Conservation (phyloP, 2,329 filamentous ascomycete genomes). For the Stachybotrys echinatus region DNA sequence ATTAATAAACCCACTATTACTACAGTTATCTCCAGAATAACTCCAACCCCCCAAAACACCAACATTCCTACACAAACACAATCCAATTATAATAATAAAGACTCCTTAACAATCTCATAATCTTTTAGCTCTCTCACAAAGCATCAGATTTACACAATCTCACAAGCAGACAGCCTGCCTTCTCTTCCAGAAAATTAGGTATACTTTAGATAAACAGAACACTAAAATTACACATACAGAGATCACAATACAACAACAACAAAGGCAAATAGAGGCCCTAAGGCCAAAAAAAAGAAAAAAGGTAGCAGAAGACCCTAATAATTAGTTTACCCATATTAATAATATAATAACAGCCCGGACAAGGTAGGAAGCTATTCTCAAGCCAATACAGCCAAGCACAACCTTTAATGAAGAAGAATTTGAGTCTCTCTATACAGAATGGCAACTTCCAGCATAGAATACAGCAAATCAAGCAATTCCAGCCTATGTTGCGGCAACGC, state of each 20-base stretch:
- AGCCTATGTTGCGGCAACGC: too few species aligned
- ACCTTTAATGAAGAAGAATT: too few species aligned
- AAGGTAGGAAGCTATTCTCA: too few species aligned
- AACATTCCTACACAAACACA: too few species aligned
- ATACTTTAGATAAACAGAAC: neutral
- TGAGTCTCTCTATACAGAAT: too few species aligned
- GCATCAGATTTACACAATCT: neutral
- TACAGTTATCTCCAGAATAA: too few species aligned
- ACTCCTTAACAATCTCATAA: neutral
- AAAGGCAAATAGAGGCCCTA: neutral
- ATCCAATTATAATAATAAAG: neutral
- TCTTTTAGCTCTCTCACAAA: neutral
- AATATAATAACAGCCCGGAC: too few species aligned
- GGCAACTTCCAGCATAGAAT: too few species aligned
- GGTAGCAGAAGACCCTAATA: neutral
- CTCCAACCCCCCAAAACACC: too few species aligned
- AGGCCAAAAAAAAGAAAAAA: neutral
- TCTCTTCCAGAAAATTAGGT: conserved; percentile 1
- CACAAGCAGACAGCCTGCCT: neutral
- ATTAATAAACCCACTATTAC: too few species aligned
- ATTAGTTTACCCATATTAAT: neutral
- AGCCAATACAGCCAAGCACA: too few species aligned
- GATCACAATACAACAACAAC: neutral
- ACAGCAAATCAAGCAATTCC: too few species aligned
- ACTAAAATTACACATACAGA: neutral